A percentile compares a stretch with the other conserved stretches of the same genome.
Conservation (phyloP, 306 rosid species). For the Cyamopsis tetragonoloba region DNA sequence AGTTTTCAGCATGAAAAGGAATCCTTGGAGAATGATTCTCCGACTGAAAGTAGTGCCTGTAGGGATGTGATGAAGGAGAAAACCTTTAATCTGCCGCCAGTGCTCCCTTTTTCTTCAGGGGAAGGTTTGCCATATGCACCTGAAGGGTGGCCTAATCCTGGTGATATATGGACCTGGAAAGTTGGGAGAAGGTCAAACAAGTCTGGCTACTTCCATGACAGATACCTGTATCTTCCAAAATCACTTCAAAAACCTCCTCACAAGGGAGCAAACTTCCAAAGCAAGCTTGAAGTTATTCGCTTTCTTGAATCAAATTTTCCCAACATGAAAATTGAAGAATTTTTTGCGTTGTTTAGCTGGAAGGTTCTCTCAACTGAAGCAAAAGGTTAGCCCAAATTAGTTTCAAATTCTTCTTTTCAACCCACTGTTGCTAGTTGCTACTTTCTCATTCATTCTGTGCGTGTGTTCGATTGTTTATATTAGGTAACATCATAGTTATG, state of each 20-base stretch:
- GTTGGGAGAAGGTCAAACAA: constrained; percentile 49
- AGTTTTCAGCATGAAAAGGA: background rate
- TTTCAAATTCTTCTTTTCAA: background rate
- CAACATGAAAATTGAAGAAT: constrained; percentile 30
- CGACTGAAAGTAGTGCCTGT: constrained; percentile 27
- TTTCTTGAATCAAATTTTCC: constrained; percentile 44
- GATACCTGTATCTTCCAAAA: constrained; percentile 50
- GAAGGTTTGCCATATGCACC: constrained; percentile 83
- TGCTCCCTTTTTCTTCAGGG: constrained; percentile 39
- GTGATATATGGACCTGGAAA: constrained; percentile 63
- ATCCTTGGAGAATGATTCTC: constrained; percentile 31
- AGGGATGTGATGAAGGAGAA: constrained; percentile 20
- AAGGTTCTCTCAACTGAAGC: constrained; percentile 42
- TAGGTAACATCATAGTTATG: background rate
- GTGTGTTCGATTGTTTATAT: background rate
- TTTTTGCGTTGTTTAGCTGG: constrained; percentile 62
- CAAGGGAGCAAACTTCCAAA: constrained; percentile 29
- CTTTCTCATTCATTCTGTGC: background rate
- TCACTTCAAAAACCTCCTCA: constrained; percentile 14
- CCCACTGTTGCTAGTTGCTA: no score
- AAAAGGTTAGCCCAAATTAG: constrained; percentile 41
- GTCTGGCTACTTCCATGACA: constrained; percentile 49
- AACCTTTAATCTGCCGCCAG: constrained; percentile 32
- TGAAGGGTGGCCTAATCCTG: constrained; percentile 63
- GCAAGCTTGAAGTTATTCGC: constrained; percentile 50